These are phyloP conservation scores for Trametes meyenii DNA, from an alignment of 768 basidiomycete species.

Conservation along the genomic window DNA sequence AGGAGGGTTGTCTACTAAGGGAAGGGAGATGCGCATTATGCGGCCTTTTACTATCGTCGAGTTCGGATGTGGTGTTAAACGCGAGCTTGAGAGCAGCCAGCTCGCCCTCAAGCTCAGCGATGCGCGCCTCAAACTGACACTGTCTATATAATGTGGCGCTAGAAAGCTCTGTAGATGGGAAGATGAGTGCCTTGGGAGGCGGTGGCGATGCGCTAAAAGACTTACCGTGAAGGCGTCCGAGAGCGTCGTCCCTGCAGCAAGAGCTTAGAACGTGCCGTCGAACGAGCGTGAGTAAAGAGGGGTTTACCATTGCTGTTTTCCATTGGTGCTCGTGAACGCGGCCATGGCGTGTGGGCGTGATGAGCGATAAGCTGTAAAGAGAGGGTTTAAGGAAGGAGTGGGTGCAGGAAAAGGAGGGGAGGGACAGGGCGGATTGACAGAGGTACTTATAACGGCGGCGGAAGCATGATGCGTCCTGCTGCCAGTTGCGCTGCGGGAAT, in stretches of 20 bases:
- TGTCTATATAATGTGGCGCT: constrained; percentile 65
- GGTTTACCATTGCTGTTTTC: constrained; percentile 68
- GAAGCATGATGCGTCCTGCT: constrained; percentile 34
- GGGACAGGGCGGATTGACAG: constrained; percentile 25
- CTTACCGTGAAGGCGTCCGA: constrained; percentile 63
- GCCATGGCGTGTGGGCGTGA: constrained; percentile 1
- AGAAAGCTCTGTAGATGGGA: constrained; percentile 54
- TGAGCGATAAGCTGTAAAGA: constrained; percentile 8
- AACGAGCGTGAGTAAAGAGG: constrained; percentile 1
- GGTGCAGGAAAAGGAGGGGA: constrained; percentile 26
- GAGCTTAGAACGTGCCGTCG: background rate
- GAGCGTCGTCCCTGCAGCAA: constrained; percentile 58
- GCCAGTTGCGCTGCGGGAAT: constrained; percentile 28
- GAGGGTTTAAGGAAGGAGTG: constrained; percentile 15
- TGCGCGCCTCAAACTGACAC: constrained; percentile 61
- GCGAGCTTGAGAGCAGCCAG: constrained; percentile 72
- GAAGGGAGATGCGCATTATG: constrained; percentile 69
- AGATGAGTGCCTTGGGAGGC: constrained; percentile 36
- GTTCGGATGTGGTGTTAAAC: constrained; percentile 62
- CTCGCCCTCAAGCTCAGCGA: constrained; percentile 71
- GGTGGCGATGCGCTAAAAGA: constrained; percentile 45
- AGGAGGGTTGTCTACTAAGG: constrained; percentile 64
- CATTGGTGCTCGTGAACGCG: constrained; percentile 41
- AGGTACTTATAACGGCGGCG: constrained; percentile 35
- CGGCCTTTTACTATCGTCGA: constrained; percentile 56